These are phyloP conservation scores for Claviceps digitariae DNA, from an alignment of 2,329 filamentous ascomycete species.

Conservation along the genomic window DNA sequence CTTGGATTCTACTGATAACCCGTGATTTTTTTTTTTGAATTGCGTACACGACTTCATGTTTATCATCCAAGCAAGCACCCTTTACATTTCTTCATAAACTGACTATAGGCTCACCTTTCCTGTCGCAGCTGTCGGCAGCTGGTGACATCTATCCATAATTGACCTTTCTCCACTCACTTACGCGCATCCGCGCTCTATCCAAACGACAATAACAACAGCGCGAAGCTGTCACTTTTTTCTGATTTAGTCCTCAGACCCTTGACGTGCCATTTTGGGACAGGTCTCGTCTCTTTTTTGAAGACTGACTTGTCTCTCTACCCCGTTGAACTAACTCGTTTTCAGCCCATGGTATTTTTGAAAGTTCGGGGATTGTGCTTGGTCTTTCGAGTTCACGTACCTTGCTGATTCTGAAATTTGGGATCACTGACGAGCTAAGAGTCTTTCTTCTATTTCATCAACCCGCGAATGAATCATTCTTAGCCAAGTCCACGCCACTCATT, in stretches of 20 bases:
- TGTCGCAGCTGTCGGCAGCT: constrained; percentile 1
- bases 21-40: no score
- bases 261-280: not conserved
- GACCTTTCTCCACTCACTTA: not conserved
- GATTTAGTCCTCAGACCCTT: not conserved
- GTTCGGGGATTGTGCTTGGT: not conserved
- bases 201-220: not conserved
- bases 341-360: not conserved
- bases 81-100: not conserved
- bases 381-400: not conserved
- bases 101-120: not conserved
- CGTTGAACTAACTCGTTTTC: not conserved
- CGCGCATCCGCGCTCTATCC: not conserved
- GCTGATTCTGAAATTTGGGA: not conserved
- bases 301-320: not conserved
- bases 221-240: not conserved
- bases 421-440: not conserved
- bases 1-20: not conserved
- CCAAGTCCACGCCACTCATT: not conserved
- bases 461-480: not conserved
- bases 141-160: not conserved
- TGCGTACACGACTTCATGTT: not conserved
- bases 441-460: not conserved
- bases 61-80: not conserved
- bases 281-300: not conserved